A percentile compares a stretch with the other conserved stretches of the same genome.
These are phyloP conservation scores for Pyronema domesticum DNA, from an alignment of 495 filamentous ascomycete species.

Conservation along the genomic window DNA sequence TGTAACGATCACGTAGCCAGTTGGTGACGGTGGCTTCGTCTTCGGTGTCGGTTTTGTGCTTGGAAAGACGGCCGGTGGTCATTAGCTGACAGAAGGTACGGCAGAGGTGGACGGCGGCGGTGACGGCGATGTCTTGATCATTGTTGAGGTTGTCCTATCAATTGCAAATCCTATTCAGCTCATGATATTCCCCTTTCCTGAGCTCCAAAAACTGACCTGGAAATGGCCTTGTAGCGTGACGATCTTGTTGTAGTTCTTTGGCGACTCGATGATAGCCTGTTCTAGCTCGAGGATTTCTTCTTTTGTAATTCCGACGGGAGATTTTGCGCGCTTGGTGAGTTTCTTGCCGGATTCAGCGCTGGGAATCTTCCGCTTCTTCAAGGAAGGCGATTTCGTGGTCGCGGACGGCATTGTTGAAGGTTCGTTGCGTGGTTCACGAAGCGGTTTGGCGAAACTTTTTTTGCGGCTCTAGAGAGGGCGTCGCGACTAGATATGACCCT, in stretches of 20 bases:
- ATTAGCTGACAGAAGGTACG: constrained; percentile 76
- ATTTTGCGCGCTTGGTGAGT: neutral
- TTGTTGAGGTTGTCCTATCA: neutral
- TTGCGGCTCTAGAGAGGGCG: neutral
- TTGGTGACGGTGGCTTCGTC: constrained; percentile 54
- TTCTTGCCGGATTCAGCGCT: neutral
- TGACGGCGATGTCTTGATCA: constrained; percentile 19
- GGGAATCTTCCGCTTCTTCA: constrained; percentile 3
- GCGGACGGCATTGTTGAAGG: constrained; percentile 3
- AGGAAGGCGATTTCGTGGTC: neutral
- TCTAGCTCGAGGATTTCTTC: constrained; percentile 18
- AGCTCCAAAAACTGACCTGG: constrained; percentile 23
- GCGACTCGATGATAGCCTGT: constrained; percentile 32
- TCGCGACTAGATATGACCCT: too few relatives aligned
- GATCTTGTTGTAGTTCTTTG: constrained; percentile 86
- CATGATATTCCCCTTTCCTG: neutral
- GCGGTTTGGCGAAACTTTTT: constrained; percentile 3
- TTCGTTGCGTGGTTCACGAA: neutral
- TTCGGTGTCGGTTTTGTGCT: constrained; percentile 42
- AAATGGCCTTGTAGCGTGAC: constrained; percentile 47
- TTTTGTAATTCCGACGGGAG: neutral
- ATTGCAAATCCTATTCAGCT: neutral
- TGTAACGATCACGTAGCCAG: constrained; percentile 62
- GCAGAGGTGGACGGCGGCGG: constrained; percentile 64
- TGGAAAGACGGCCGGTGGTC: constrained; percentile 50